Evolutionary conservation across 805 yeast genomes (phyloP), one percentile per base, ranked within the genome.

Genomic region (Nadsonia fulvescens): DNA sequence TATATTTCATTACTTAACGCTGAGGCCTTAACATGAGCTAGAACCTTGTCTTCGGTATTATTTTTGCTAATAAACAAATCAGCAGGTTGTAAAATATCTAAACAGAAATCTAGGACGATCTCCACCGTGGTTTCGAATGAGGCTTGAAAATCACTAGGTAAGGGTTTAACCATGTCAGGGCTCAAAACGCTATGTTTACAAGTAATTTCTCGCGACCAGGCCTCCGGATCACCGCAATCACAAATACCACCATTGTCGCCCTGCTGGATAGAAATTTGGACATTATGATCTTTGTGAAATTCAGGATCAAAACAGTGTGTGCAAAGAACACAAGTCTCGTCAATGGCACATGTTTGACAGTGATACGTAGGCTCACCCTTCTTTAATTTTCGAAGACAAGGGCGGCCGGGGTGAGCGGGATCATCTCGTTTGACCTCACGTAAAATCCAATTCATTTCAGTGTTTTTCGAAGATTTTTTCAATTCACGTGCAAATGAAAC

Each of bases 171-270:
- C 3, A 43, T 43, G 5, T 38, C 46, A 5, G 51, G 47, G 23
- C 43, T 40, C 5, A 35, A 33, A 8, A 36, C 32, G 20, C 47
- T 49, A 24, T 58, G 43, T 11, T 56, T 54, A 44, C 93, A 79
- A 8, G 52, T 40, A 22, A 68, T 52, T 1, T 57, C 48, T 9
- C 46, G 47, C 4, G 55, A 61, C 82, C 91, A 81, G 0, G 91
- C 91, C 41, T 77, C 92, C 0, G 70, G 66, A 40, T 81, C 93
- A 4, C 93, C 93, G 46, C 93, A 79, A 42, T 79, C 93, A 45
- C 91, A 76, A 11, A 73, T 75, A 0, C 89, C 89, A 19, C 83
- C 78, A 31, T 66, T 66, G 32, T 60, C 74, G 12, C 49, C 39
- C 27, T 77, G 56, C 22, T 65, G 66, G 5, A 76, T 66, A 20